A percentile compares a stretch with the other conserved stretches of the same genome.
These are phyloP conservation scores for Apiotrichum brassicae DNA, from an alignment of 1,284 basidiomycete genomes.

Conservation along the genomic window DNA sequence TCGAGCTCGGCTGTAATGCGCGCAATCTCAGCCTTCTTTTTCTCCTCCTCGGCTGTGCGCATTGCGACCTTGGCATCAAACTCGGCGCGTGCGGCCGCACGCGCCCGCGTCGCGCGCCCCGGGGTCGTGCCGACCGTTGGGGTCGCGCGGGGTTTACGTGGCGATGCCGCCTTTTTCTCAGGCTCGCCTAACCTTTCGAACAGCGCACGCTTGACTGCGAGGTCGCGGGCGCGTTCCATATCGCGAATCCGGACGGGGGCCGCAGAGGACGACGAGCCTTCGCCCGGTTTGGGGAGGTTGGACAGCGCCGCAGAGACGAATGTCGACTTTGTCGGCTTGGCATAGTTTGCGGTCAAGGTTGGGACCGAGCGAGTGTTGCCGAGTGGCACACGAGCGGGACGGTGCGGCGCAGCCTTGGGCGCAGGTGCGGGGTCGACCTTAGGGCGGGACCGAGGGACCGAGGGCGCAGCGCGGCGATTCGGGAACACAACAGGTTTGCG, in stretches of 20 bases:
- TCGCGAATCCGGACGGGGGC: slow-evolving; percentile 19
- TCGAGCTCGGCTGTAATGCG: slow-evolving; percentile 21
- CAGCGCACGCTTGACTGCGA: slow-evolving; percentile 18
- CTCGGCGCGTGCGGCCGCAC: slow-evolving; percentile 20
- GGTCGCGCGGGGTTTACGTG: neutral
- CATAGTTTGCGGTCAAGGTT: too few relatives aligned
- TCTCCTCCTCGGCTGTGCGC: slow-evolving; percentile 11
- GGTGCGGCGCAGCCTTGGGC: too few relatives aligned
- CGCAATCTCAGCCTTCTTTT: slow-evolving; percentile 14
- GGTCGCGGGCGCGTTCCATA: slow-evolving; percentile 26
- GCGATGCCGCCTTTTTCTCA: neutral
- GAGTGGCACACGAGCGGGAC: too few relatives aligned
- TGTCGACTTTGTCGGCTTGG: too few relatives aligned
- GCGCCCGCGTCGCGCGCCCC: slow-evolving; percentile 25
- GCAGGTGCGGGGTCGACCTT: too few relatives aligned
- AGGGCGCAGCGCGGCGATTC: too few relatives aligned
- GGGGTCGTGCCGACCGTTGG: slow-evolving; percentile 6
- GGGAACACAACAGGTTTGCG: too few relatives aligned
- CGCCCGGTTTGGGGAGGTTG: too few relatives aligned
- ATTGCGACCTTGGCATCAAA: slow-evolving; percentile 18
- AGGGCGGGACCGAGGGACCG: too few relatives aligned
- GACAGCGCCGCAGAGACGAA: too few relatives aligned
- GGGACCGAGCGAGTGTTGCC: too few relatives aligned
- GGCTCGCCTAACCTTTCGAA: slow-evolving; percentile 24
- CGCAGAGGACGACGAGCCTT: too few relatives aligned